Conservation (phyloP, 768 basidiomycete genomes). For the Tulasnella sp. region DNA sequence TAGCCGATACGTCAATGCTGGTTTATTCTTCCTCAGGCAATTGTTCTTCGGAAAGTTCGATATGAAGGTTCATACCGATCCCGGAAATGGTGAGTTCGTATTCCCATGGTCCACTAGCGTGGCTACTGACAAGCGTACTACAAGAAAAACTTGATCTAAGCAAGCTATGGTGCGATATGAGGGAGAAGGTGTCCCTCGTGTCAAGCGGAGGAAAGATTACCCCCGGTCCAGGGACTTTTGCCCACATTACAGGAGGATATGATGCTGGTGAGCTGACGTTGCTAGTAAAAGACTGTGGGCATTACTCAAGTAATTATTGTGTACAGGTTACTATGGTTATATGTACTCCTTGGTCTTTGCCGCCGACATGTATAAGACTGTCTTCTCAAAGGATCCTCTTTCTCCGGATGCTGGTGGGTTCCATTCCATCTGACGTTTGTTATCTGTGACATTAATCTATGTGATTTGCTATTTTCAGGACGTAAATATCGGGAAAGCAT, state of each 20-base stretch:
- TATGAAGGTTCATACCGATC: conserved; percentile 55
- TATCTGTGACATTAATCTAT: not conserved
- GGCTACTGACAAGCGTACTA: not conserved
- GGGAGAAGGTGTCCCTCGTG: conserved; percentile 57
- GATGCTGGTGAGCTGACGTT: conserved; percentile 39
- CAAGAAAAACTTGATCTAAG: conserved; percentile 61
- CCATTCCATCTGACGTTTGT: not conserved
- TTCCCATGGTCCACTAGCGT: not conserved
- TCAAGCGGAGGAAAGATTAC: conserved; percentile 39
- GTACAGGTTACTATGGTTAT: conserved; percentile 28
- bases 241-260: conserved; percentile 65
- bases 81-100: conserved; percentile 32
- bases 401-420: conserved; percentile 39
- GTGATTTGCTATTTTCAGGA: not conserved
- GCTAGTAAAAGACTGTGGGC: too few species aligned
- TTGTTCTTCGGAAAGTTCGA: conserved; percentile 76
- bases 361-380: conserved; percentile 49
- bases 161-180: conserved; percentile 60
- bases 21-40: conserved; percentile 69
- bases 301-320: too few species aligned
- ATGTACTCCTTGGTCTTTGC: conserved; percentile 60
- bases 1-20: conserved; percentile 61
- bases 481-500: conserved; percentile 63
- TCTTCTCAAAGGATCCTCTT: conserved; percentile 72
- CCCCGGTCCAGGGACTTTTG: conserved; percentile 65